Base-by-base conservation (phyloP, 495 filamentous ascomycete genomes). In the Podospora appendiculata region DNA sequence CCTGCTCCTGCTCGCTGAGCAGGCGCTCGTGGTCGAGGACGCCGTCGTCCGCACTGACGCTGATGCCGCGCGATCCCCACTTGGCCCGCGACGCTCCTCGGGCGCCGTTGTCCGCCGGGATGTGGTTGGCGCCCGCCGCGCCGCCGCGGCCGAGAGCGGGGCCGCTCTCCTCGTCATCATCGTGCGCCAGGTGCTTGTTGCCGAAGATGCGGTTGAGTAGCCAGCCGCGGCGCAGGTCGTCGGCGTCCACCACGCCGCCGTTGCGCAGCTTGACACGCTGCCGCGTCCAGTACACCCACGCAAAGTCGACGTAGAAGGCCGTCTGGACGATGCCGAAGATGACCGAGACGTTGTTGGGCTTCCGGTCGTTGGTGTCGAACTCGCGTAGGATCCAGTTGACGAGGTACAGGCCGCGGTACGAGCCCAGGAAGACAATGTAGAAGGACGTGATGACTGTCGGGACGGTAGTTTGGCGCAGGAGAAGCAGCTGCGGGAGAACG, bases 381-480 rank as follows among this genome's bases (percentile, higher is more conserved):
- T 75, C 77, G 4, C 87, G 83, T 16, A 80, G 65, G 55, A 96
- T 83, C 93, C 93, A 97, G 65, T 95, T 96, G 43, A 95, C 68
- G 53, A 96, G 84, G 72, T 97, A 96, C 48, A 97, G 78, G 38
- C 74, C 86, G 49, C 93, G 87, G 75, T 97, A 98, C 11, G 86
- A 84, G 33, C 94, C 94, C 1, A 97, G 78, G 6, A 89, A 82
- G 32, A 92, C 71, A 42, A 97, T 85, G 68, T 98, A 98, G 70
- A 87, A 95, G 8, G 88, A 93, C 61, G 95, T 89, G 69, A 98
- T 91, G 38, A 95, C 93, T 10, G 94, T 97, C 3, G 93, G 94
- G 3, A 96, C 90, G 34, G 84, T 89, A 17, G 93, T 97, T 64
- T 97, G 90, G 43, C 93, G 87, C 19, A 97, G 82, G 19, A 97